Conservation (phyloP, 768 basidiomycete genomes). For the Mrakia hoshinonis region DNA sequence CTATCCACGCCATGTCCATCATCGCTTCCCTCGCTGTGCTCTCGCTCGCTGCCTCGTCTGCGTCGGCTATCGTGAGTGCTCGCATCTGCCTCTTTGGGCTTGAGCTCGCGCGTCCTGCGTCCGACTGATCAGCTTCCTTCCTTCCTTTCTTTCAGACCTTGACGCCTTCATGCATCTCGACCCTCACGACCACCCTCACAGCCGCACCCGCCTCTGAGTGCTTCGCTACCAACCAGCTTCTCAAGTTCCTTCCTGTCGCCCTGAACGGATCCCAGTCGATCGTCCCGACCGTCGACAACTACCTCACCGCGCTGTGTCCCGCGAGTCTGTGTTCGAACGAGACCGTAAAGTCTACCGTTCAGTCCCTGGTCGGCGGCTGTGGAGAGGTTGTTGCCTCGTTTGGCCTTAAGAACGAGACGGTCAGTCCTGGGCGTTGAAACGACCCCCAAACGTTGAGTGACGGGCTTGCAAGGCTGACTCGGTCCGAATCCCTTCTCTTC, state of each 20-base stretch:
- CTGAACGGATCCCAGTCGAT: neutral
- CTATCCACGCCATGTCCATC: neutral
- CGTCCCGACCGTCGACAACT: neutral
- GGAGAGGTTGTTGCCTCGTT: neutral
- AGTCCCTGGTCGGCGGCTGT: neutral
- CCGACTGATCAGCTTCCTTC: neutral
- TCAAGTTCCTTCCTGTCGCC: slow-evolving; percentile 7
- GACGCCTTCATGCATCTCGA: neutral
- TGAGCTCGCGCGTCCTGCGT: too few relatives aligned
- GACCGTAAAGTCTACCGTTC: neutral
- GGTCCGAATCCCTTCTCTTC: neutral
- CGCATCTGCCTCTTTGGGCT: too few relatives aligned
- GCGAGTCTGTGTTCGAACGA: neutral
- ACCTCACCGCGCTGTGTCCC: neutral
- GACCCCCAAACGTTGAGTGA: neutral
- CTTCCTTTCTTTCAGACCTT: neutral
- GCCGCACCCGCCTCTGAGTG: neutral
- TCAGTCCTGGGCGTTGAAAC: neutral
- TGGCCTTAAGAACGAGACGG: slow-evolving; percentile 3
- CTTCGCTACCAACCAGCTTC: neutral
- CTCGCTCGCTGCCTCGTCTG: slow-evolving; percentile 2
- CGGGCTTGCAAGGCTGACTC: neutral
- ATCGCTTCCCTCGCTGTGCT: slow-evolving; percentile 8
- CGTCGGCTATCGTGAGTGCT: neutral
- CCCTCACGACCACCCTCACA: neutral